These are phyloP conservation scores for Pharnaceum exiguum DNA, from an alignment of 148 eudicot genomes.

Conservation along the genomic window DNA sequence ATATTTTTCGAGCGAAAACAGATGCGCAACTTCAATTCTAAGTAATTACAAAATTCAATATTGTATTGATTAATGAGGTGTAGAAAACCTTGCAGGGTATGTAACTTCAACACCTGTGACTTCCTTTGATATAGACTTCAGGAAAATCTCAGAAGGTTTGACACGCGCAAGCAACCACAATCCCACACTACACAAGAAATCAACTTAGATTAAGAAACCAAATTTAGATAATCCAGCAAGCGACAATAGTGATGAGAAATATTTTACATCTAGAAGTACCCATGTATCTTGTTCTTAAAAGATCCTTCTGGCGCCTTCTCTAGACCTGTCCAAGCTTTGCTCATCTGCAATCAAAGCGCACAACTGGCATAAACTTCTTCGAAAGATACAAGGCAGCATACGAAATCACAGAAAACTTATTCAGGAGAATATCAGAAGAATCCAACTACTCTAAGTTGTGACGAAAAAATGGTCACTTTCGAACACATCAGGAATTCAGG, in stretches of 20 bases:
- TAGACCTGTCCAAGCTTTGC: slow-evolving; percentile 63
- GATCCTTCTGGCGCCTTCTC: slow-evolving; percentile 84
- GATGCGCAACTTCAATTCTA: no score
- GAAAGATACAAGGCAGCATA: slow-evolving; percentile 1
- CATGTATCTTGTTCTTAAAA: slow-evolving; percentile 81
- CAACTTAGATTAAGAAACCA: slow-evolving; percentile 5
- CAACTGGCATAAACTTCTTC: not conserved
- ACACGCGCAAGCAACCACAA: slow-evolving; percentile 78
- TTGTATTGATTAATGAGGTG: no score
- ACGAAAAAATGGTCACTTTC: no score
- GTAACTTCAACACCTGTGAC: slow-evolving; percentile 58
- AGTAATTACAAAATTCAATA: no score
- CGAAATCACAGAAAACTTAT: no score
- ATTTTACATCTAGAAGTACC: slow-evolving; percentile 46
- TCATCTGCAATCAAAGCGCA: slow-evolving; percentile 51
- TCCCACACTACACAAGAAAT: slow-evolving; percentile 54
- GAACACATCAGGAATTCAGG: no score
- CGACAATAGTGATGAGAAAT: slow-evolving; percentile 8
- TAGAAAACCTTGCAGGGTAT: slow-evolving; percentile 68
- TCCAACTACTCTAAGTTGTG: no score
- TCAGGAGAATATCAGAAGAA: no score
- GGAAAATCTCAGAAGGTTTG: slow-evolving; percentile 85
- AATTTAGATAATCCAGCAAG: not conserved
- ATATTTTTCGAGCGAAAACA: no score
- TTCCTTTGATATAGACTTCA: slow-evolving; percentile 89